Conservation (phyloP, 2,329 filamentous ascomycete genomes). For the Xylariaceae sp. region DNA sequence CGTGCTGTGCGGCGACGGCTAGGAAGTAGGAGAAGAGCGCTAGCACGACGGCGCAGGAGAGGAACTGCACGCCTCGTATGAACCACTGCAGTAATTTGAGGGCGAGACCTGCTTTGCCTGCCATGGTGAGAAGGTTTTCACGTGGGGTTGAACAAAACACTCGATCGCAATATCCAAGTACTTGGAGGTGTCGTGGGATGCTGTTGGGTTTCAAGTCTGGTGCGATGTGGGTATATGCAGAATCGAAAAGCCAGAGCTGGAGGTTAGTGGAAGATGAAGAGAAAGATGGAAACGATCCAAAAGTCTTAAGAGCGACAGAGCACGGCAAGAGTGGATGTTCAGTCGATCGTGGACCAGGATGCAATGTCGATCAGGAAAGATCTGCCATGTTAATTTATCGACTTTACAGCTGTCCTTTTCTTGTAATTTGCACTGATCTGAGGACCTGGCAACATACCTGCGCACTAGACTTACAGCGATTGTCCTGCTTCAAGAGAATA, state of each 20-base stretch:
- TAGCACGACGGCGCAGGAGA: slow-evolving; percentile 66
- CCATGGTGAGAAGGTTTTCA: slow-evolving; percentile 54
- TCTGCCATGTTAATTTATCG: slow-evolving; percentile 5
- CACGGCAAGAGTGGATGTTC: slow-evolving; percentile 3
- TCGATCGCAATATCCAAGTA: no score
- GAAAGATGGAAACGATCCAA: no score
- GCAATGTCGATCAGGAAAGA: slow-evolving; percentile 3
- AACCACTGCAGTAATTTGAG: slow-evolving; percentile 66
- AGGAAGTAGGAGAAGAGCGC: slow-evolving; percentile 83
- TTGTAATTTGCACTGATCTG: no score
- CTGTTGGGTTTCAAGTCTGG: neutral
- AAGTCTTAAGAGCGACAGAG: slow-evolving; percentile 4
- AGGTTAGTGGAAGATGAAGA: neutral
- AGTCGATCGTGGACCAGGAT: slow-evolving; percentile 13
- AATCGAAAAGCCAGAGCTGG: no score
- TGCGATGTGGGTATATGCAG: neutral
- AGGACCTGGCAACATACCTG: no score
- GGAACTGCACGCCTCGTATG: slow-evolving; percentile 69
- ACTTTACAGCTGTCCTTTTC: no score
- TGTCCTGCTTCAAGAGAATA: no score
- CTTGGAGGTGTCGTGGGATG: no score
- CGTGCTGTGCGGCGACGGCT: slow-evolving; percentile 61
- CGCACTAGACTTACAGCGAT: no score
- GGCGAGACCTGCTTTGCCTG: slow-evolving; percentile 49
- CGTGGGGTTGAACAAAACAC: no score